Evolutionary conservation across 495 filamentous ascomycete genomes (phyloP).

Genomic region (Penicillium verhagenii): DNA sequence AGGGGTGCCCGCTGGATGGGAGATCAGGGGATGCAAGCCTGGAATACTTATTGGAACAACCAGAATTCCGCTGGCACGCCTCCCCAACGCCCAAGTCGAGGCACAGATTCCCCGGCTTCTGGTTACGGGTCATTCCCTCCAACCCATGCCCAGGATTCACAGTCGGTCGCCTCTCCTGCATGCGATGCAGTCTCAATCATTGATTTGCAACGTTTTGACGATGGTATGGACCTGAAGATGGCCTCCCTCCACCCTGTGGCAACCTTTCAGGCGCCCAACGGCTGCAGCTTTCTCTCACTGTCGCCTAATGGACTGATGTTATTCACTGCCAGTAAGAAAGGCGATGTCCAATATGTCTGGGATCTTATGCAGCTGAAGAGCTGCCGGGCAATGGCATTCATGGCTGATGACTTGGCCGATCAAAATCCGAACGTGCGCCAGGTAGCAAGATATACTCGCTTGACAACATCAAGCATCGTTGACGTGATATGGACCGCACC

Average conservation of each 20-base stretch:
- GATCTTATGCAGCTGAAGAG: slow-evolving; percentile 70
- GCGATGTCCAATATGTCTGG: slow-evolving; percentile 91
- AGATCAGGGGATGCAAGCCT: slow-evolving; percentile 79
- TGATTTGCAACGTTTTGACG: slow-evolving; percentile 68
- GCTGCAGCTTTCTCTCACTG: slow-evolving; percentile 90
- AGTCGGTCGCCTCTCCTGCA: slow-evolving; percentile 52
- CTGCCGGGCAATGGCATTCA: slow-evolving; percentile 41
- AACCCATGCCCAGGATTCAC: slow-evolving; percentile 62
- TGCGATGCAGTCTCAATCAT: slow-evolving; percentile 81
- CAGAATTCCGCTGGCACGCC: slow-evolving; percentile 38
- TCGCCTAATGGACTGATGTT: slow-evolving; percentile 80
- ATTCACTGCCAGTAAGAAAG: slow-evolving; percentile 87
- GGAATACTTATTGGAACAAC: slow-evolving; percentile 87
- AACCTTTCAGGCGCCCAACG: slow-evolving; percentile 76
- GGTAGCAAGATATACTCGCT: slow-evolving; percentile 79
- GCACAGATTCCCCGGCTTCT: slow-evolving; percentile 28
- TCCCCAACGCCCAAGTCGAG: slow-evolving; percentile 26
- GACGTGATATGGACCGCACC: slow-evolving; percentile 87
- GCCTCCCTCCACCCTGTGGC: slow-evolving; percentile 60
- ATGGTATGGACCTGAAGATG: slow-evolving; percentile 37
- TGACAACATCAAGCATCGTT: slow-evolving; percentile 86
- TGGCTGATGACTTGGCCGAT: slow-evolving; percentile 33
- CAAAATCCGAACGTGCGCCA: slow-evolving; percentile 64
- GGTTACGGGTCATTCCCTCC: slow-evolving; percentile 62
- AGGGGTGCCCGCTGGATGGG: slow-evolving; percentile 84